These are phyloP conservation scores for Coniochaeta hoffmannii DNA, from an alignment of 2,329 filamentous ascomycete genomes.

Conservation along the genomic window DNA sequence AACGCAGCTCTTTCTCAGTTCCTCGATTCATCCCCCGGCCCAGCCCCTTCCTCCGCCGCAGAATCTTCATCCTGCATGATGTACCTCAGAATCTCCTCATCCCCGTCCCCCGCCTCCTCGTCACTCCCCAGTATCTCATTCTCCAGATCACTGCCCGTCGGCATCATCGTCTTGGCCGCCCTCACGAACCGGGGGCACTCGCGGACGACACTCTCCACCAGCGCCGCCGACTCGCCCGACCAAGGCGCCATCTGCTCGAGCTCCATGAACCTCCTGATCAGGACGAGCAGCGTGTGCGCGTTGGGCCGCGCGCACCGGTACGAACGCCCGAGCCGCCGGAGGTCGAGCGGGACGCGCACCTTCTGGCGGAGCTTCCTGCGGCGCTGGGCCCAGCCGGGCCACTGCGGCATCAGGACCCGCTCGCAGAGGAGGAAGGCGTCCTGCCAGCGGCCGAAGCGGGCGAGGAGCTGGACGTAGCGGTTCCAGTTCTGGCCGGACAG, in stretches of 20 bases:
- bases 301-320: constrained; percentile 30
- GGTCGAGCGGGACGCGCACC: constrained; percentile 24
- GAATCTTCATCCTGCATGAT: not conserved
- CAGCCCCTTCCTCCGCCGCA: not conserved
- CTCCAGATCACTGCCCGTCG: not conserved
- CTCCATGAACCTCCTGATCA: constrained; percentile 43
- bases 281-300: constrained; percentile 36
- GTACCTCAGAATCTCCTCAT: not conserved
- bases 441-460: constrained; percentile 47
- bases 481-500: constrained; percentile 79
- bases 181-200: constrained; percentile 30
- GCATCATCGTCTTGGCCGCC: constrained; percentile 2
- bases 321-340: constrained; percentile 29
- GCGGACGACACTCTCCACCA: constrained; percentile 28
- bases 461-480: constrained; percentile 61
- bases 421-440: constrained; percentile 73
- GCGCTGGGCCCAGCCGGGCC: constrained; percentile 61
- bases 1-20: not conserved
- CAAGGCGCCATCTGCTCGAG: constrained; percentile 40
- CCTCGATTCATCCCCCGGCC: not conserved
- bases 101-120: not conserved
- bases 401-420: constrained; percentile 66
- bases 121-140: not conserved
- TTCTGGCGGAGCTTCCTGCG: constrained; percentile 16
- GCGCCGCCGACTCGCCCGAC: constrained; percentile 35